phyloP scores from a whole-genome alignment of 768 basidiomycete genomes.

The Russula emetica region DNA sequence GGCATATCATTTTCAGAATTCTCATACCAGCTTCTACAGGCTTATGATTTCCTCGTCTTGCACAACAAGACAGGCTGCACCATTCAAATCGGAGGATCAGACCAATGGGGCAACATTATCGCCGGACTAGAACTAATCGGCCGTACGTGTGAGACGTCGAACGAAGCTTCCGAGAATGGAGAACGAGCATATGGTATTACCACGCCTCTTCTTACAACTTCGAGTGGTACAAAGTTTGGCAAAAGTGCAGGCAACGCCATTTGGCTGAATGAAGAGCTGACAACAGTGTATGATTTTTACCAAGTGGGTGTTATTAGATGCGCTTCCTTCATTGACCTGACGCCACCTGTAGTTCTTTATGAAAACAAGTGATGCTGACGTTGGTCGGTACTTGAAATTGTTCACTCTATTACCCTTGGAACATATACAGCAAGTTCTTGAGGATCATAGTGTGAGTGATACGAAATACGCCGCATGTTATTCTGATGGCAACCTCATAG shows the following conservation, averaged over 20 bases:
- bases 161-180: conserved; percentile 18
- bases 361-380: conserved; percentile 39
- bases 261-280: conserved; percentile 76
- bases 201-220: conserved; percentile 88
- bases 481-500: conserved; percentile 28
- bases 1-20: conserved; percentile 99
- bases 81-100: conserved; percentile 92
- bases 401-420: conserved; percentile 26
- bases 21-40: conserved; percentile 94
- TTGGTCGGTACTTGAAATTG: conserved; percentile 25
- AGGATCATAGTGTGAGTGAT: conserved; percentile 22
- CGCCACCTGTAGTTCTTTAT: conserved; percentile 72
- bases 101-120: conserved; percentile 98
- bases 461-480: not conserved
- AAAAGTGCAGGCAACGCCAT: conserved; percentile 96
- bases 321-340: not conserved
- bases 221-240: conserved; percentile 91
- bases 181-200: conserved; percentile 74
- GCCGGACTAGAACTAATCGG: conserved; percentile 90
- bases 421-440: conserved; percentile 19
- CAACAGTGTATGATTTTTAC: conserved; percentile 90
- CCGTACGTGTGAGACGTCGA: conserved; percentile 38
- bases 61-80: conserved; percentile 61
- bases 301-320: conserved; percentile 51
- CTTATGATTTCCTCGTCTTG: conserved; percentile 87